Evolutionary conservation across 164 flowering plant species (phyloP).

Genomic region (Nymphaea thermarum): DNA sequence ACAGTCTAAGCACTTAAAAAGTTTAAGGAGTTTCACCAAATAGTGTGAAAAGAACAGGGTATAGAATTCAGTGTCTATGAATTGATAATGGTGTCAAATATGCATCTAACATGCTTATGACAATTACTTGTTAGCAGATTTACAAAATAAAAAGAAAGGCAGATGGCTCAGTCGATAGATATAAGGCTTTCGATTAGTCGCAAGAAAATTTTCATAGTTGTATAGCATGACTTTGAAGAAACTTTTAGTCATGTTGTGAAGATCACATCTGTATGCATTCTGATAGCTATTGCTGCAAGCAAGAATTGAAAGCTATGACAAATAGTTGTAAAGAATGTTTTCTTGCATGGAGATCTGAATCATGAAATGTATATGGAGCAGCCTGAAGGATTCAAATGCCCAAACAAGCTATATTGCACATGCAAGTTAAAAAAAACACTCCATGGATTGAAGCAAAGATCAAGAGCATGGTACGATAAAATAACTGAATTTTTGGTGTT

Average conservation of each 20-base stretch:
- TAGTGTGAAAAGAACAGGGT: neutral
- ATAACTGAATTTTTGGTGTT: neutral
- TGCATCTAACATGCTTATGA: neutral
- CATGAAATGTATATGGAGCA: slow-evolving; percentile 1
- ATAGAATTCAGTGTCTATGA: neutral
- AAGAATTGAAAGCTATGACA: slow-evolving; percentile 1
- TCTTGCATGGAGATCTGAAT: slow-evolving; percentile 2
- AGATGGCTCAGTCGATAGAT: neutral
- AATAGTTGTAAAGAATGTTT: slow-evolving; percentile 2
- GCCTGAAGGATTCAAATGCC: neutral
- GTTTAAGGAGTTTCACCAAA: neutral
- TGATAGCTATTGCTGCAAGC: neutral
- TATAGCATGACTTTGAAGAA: neutral
- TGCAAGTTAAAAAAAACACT: neutral
- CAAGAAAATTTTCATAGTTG: neutral
- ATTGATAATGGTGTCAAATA: neutral
- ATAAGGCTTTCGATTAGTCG: neutral
- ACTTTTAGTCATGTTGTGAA: slow-evolving; percentile 3
- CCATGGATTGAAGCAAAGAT: slow-evolving; percentile 3
- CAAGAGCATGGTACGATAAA: neutral
- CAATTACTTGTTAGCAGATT: neutral
- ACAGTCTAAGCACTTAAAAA: neutral
- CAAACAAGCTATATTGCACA: neutral
- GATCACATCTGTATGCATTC: neutral
- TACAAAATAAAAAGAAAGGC: neutral